phyloP scores from a whole-genome alignment of 805 yeast genomes.

The Schwanniomyces sp. region DNA sequence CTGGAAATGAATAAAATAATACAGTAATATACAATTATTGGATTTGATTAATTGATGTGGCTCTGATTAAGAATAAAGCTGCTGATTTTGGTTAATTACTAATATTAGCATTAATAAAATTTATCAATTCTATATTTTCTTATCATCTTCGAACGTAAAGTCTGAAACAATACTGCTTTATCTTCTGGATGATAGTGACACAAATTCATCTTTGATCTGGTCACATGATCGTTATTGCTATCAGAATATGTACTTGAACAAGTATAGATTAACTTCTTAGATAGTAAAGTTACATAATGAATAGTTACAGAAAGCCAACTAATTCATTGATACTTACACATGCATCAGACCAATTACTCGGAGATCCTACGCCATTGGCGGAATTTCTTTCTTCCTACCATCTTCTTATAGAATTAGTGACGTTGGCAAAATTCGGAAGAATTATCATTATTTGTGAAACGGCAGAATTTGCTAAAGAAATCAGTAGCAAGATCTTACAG shows the following conservation, averaged over 20 bases:
- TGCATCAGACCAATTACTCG: slow-evolving; percentile 17
- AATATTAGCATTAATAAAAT: no score
- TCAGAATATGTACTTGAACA: background rate
- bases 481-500: slow-evolving; percentile 14
- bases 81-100: no score
- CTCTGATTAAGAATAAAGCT: no score
- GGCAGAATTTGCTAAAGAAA: slow-evolving; percentile 17
- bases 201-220: no score
- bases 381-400: slow-evolving; percentile 22
- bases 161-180: no score
- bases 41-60: no score
- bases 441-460: slow-evolving; percentile 33
- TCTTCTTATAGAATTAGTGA: slow-evolving; percentile 30
- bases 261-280: no score
- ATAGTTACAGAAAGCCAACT: slow-evolving; percentile 17
- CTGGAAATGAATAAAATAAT: no score
- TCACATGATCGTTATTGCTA: background rate
- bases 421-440: slow-evolving; percentile 32
- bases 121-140: no score
- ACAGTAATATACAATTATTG: no score
- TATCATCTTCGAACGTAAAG: no score
- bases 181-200: no score
- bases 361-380: slow-evolving; percentile 26
- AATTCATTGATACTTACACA: slow-evolving; percentile 39
- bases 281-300: background rate